Percentiles rank a stretch among this genome's conserved stretches.
phyloP scores from a whole-genome alignment of 129 eudicot species.

The Artemisia tridentata region DNA sequence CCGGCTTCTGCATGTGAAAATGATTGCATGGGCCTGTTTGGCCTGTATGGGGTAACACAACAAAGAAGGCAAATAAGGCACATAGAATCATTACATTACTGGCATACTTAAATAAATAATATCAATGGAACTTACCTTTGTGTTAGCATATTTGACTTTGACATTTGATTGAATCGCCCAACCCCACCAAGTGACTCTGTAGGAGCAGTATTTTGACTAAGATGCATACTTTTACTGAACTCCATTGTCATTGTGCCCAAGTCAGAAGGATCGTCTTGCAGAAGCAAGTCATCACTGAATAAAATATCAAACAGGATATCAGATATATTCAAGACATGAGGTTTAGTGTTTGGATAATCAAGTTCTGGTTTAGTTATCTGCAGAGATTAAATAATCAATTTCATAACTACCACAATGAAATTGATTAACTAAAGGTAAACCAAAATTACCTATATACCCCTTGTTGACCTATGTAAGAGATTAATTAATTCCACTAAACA shows the following conservation, averaged over 20 bases:
- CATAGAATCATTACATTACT: background rate
- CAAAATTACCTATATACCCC: too few species aligned
- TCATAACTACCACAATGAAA: too few species aligned
- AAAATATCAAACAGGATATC: background rate
- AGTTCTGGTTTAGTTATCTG: too few species aligned
- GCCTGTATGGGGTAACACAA: conserved; percentile 42
- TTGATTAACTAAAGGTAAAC: too few species aligned
- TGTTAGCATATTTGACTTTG: conserved; percentile 36
- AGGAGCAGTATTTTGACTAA: conserved; percentile 47
- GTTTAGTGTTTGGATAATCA: background rate
- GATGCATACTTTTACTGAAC: conserved; percentile 58
- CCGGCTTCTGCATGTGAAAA: conserved; percentile 55
- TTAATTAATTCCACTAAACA: too few species aligned
- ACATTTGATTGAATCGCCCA: conserved; percentile 41
- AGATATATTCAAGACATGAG: background rate
- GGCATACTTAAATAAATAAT: background rate
- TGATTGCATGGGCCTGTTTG: conserved; percentile 58
- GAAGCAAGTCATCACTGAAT: conserved; percentile 81
- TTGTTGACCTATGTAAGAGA: too few species aligned
- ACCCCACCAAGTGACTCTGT: conserved; percentile 48
- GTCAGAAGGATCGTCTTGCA: conserved; percentile 85
- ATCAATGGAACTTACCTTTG: conserved; percentile 50
- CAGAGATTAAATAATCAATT: too few species aligned
- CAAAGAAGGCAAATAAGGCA: background rate
- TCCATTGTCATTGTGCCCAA: conserved; percentile 49